Evolutionary conservation across 371 early-diverging fungal species (phyloP).

Genomic region (Mortierella sp.): DNA sequence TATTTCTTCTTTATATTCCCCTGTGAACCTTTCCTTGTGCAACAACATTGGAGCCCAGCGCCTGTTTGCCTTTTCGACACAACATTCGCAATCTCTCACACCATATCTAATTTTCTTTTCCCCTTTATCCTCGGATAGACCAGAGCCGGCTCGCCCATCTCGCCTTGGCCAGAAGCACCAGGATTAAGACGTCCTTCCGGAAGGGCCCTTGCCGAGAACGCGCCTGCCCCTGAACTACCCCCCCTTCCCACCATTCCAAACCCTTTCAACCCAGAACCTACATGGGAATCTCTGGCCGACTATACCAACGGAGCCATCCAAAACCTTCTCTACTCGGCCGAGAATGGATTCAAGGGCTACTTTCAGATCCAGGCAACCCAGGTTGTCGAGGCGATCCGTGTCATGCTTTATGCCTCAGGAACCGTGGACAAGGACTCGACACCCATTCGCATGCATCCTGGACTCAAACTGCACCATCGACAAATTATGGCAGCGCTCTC

Average conservation of each 20-base stretch:
- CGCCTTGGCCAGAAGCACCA: slow-evolving; percentile 15
- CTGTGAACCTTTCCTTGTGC: slow-evolving; percentile 7
- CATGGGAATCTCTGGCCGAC: slow-evolving; percentile 49
- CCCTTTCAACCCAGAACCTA: slow-evolving; percentile 50
- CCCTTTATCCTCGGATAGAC: slow-evolving; percentile 39
- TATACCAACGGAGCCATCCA: slow-evolving; percentile 41
- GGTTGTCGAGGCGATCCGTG: slow-evolving; percentile 84
- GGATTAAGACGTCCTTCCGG: slow-evolving; percentile 9
- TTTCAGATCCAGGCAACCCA: slow-evolving; percentile 67
- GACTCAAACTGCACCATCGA: slow-evolving; percentile 81
- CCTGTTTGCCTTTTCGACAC: not conserved
- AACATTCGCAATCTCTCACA: slow-evolving; percentile 10
- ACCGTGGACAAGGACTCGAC: slow-evolving; percentile 79
- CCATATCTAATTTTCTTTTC: not conserved
- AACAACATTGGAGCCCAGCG: slow-evolving; percentile 10
- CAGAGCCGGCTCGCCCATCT: slow-evolving; percentile 39
- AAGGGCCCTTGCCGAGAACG: slow-evolving; percentile 1
- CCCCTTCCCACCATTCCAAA: slow-evolving; percentile 46
- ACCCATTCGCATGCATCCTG: slow-evolving; percentile 71
- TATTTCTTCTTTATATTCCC: not conserved
- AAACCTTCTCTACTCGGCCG: slow-evolving; percentile 48
- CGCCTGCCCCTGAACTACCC: slow-evolving; percentile 21
- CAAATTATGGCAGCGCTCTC: slow-evolving; percentile 86
- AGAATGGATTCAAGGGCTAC: slow-evolving; percentile 53
- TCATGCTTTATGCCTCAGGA: slow-evolving; percentile 88